These are phyloP conservation scores for Claviceps arundinis DNA, from an alignment of 2,329 filamentous ascomycete genomes.

Conservation along the genomic window DNA sequence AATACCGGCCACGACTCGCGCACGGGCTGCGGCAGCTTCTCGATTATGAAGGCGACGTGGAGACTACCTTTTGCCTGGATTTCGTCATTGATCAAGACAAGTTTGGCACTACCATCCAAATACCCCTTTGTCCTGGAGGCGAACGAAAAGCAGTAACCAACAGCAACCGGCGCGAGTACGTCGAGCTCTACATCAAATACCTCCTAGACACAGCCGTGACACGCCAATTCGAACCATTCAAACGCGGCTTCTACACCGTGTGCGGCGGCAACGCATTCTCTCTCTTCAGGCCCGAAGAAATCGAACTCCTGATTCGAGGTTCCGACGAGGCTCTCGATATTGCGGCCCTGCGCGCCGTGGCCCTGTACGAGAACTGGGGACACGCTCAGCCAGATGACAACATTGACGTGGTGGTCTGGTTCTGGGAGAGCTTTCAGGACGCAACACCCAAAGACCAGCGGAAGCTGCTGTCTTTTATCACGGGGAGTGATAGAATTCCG, in stretches of 20 bases:
- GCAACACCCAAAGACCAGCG: conserved; percentile 57
- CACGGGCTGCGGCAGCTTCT: conserved; percentile 62
- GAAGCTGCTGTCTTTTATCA: conserved; percentile 73
- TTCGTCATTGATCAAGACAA: conserved; percentile 67
- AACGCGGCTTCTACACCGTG: conserved; percentile 84
- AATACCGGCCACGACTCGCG: conserved; percentile 66
- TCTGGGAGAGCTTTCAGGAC: conserved; percentile 69
- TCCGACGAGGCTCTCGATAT: conserved; percentile 78
- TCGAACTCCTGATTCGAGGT: conserved; percentile 74
- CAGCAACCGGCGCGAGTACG: conserved; percentile 70
- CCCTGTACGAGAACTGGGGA: conserved; percentile 72
- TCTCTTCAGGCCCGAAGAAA: conserved; percentile 80
- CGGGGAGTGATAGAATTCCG: conserved; percentile 79
- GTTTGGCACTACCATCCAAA: conserved; percentile 53
- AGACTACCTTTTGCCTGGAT: conserved; percentile 66
- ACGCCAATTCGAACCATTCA: conserved; percentile 86
- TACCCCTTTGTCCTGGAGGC: conserved; percentile 63
- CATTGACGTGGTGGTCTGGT: conserved; percentile 66
- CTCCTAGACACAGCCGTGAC: conserved; percentile 64
- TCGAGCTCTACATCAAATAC: conserved; percentile 71
- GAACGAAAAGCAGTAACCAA: conserved; percentile 70
- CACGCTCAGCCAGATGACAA: conserved; percentile 37
- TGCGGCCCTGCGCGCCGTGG: conserved; percentile 58
- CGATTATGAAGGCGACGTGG: conserved; percentile 73
- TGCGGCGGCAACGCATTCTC: conserved; percentile 80